Evolutionary conservation across 2,329 filamentous ascomycete species (phyloP), one percentile per base, ranked within the genome.

Genomic region (Mycosphaerella sp.): DNA sequence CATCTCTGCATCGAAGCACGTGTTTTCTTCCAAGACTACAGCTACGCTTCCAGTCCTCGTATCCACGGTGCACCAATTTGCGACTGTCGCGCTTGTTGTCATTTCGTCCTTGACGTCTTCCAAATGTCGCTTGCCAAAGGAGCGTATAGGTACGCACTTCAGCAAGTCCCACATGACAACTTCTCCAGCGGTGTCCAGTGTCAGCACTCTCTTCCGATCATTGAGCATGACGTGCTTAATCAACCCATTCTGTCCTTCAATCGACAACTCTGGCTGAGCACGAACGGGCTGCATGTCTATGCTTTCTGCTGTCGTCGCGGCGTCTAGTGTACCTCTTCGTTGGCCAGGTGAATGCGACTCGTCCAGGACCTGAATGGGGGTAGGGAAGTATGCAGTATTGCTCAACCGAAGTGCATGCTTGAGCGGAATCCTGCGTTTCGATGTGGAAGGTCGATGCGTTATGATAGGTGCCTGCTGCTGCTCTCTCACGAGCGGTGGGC

Each of bases 1-100:
- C 71, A 95, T 87, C 67, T 98, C 93, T 12, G 91, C 93, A 71
- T 98, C 93, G 64, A 98, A 98, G 69, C 91, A 96, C 63, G 95
- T 95, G 66, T 93, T 95, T 40, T 91, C 89, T 67, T 98, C 93
- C 14, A 98, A 72, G 14, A 95, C 85, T 2, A 96, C 92, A 2
- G 90, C 92, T 52, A 98, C 76, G 58, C 88, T 89, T 36, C 93
- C 93, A 4, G 92, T 97, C 63, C 92, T 86, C 17, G 92, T 91
- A 66, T 98, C 90, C 50, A 97, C 87, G 1, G 89, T 89, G 68
- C 93, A 98, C 93, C 93, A 98, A 51, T 95, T 92, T 4, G 92
- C 87, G 39, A 97, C 89, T 32, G 85, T 91, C 68, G 95, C 90
- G 11, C 82, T 79, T 0, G 89, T 95, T 67, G 96, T 95, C 52